Evolutionary conservation across 2,329 filamentous ascomycete species (phyloP).

Genomic region (Fusarium graminum): DNA sequence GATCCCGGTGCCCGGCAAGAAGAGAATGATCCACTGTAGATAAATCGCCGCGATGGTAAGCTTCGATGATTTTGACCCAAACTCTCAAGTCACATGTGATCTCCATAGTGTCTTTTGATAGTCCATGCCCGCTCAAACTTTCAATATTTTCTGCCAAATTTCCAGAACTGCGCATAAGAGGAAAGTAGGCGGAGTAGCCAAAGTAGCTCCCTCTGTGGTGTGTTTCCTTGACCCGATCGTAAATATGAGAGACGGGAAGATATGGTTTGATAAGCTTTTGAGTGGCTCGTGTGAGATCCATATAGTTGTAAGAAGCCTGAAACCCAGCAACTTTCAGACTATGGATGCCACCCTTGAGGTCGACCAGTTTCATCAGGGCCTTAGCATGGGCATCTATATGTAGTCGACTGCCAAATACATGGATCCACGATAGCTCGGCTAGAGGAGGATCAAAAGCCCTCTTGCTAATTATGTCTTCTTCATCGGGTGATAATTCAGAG

Average conservation of each 20-base stretch:
- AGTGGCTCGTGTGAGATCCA: slow-evolving; percentile 15
- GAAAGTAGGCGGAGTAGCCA: background rate
- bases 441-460: slow-evolving; percentile 1
- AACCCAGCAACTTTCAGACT: slow-evolving; percentile 1
- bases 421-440: slow-evolving; percentile 13
- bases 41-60: background rate
- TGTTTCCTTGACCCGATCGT: background rate
- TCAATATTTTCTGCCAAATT: background rate
- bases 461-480: background rate
- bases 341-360: slow-evolving; percentile 12
- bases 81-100: background rate
- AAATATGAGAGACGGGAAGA: background rate
- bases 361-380: slow-evolving; percentile 6
- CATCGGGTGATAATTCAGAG: background rate
- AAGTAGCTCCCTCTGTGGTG: background rate
- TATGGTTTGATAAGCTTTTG: slow-evolving; percentile 1
- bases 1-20: slow-evolving; percentile 12
- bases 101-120: background rate
- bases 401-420: slow-evolving; percentile 18
- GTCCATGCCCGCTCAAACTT: background rate
- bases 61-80: slow-evolving; percentile 8
- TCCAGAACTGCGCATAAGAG: rapidly evolving
- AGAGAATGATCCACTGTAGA: background rate
- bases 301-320: slow-evolving; percentile 21
- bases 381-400: slow-evolving; percentile 1